Conservation (phyloP, 108 stramenopile genomes). For the Cyclostephanos tholiformis region DNA sequence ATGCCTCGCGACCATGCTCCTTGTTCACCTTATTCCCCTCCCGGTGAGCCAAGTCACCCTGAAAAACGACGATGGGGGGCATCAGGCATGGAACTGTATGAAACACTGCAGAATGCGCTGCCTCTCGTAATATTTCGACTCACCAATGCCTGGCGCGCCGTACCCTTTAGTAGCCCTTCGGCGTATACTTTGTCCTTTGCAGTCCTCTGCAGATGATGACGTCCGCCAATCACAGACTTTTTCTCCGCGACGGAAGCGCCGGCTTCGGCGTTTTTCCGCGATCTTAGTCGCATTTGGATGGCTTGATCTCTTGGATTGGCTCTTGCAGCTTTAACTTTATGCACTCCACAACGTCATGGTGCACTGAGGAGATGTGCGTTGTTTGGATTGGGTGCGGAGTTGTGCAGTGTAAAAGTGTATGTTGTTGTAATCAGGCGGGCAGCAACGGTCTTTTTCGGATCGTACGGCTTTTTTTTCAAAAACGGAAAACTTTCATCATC, state of each 20-base stretch:
- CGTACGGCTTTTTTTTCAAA: background rate
- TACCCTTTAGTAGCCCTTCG: background rate
- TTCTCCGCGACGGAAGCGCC: background rate
- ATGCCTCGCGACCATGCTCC: background rate
- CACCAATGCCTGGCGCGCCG: slow-evolving; percentile 1
- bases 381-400: background rate
- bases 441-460: background rate
- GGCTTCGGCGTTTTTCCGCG: background rate
- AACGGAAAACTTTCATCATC: background rate
- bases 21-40: background rate
- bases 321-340: background rate
- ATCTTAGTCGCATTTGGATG: background rate
- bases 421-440: no score
- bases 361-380: background rate
- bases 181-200: background rate
- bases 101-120: background rate
- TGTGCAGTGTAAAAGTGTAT: background rate
- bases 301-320: background rate
- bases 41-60: background rate
- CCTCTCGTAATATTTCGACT: background rate
- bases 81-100: slow-evolving; percentile 11
- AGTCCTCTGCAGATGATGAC: background rate
- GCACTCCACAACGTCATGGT: background rate
- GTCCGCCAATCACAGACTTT: background rate
- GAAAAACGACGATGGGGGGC: slow-evolving; percentile 7